phyloP scores from a whole-genome alignment of 306 rosid genomes.

The Betula pendula region DNA sequence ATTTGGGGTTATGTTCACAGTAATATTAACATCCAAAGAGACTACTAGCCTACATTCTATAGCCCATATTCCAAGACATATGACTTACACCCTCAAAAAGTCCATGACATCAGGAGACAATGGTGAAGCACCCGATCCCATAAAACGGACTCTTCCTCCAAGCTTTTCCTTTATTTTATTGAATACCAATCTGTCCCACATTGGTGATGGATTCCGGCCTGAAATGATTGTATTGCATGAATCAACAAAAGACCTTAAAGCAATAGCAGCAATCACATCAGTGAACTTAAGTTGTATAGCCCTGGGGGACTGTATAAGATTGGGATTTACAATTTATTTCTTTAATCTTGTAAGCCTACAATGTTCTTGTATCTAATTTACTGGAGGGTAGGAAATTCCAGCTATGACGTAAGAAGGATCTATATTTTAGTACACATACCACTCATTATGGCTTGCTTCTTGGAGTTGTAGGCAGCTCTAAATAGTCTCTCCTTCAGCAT shows the following conservation, averaged over 20 bases:
- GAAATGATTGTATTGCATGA: slow-evolving; percentile 12
- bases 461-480: slow-evolving; percentile 90
- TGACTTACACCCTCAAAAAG: slow-evolving; percentile 84
- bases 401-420: neutral
- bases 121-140: slow-evolving; percentile 96
- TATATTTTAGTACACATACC: slow-evolving; percentile 40
- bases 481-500: slow-evolving; percentile 80
- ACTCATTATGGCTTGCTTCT: slow-evolving; percentile 75
- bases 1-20: neutral
- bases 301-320: neutral
- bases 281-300: neutral
- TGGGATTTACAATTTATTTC: neutral
- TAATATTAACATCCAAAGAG: neutral
- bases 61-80: slow-evolving; percentile 4
- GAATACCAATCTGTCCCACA: slow-evolving; percentile 96
- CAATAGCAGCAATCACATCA: neutral
- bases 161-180: slow-evolving; percentile 91
- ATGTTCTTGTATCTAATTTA: neutral
- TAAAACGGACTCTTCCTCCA: slow-evolving; percentile 92
- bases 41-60: slow-evolving; percentile 12
- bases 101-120: slow-evolving; percentile 95
- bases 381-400: neutral
- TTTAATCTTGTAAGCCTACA: neutral
- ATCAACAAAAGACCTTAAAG: neutral
- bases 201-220: slow-evolving; percentile 90